phyloP scores from a whole-genome alignment of 2,329 filamentous ascomycete genomes.

The Neurospora sp. region DNA sequence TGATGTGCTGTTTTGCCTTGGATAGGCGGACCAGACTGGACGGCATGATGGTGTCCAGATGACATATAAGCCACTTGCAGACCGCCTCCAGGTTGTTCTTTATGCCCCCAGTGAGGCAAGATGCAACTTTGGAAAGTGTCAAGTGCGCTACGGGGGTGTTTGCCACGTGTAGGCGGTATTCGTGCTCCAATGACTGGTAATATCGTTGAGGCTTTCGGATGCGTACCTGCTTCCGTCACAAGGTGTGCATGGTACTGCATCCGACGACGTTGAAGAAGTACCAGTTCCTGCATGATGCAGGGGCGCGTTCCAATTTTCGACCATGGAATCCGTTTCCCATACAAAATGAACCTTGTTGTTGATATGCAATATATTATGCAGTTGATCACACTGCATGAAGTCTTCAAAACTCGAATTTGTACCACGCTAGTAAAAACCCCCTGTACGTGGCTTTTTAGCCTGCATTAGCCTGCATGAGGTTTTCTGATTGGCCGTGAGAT shows the following conservation, averaged over 20 bases:
- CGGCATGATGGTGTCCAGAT: background rate
- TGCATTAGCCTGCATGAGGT: too few relatives aligned
- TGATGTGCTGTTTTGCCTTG: background rate
- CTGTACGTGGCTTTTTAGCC: too few relatives aligned
- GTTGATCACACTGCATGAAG: too few relatives aligned
- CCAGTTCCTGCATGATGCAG: background rate
- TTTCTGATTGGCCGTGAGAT: too few relatives aligned
- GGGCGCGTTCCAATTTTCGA: background rate
- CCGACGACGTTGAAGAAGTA: background rate
- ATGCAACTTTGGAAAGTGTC: background rate
- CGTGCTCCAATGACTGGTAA: background rate
- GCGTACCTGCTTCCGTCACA: background rate
- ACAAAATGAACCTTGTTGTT: too few relatives aligned
- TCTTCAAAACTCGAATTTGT: too few relatives aligned
- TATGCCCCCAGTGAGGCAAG: background rate
- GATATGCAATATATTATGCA: too few relatives aligned
- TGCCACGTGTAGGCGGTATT: background rate
- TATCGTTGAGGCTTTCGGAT: background rate
- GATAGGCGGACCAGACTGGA: background rate
- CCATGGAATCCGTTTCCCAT: too few relatives aligned
- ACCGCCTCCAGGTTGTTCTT: background rate
- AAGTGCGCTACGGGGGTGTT: background rate
- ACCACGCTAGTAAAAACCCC: too few relatives aligned
- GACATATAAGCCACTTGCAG: background rate
- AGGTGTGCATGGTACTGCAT: background rate